phyloP scores from a whole-genome alignment of 495 filamentous ascomycete species.

The Hyaloscypha hepaticicola region DNA sequence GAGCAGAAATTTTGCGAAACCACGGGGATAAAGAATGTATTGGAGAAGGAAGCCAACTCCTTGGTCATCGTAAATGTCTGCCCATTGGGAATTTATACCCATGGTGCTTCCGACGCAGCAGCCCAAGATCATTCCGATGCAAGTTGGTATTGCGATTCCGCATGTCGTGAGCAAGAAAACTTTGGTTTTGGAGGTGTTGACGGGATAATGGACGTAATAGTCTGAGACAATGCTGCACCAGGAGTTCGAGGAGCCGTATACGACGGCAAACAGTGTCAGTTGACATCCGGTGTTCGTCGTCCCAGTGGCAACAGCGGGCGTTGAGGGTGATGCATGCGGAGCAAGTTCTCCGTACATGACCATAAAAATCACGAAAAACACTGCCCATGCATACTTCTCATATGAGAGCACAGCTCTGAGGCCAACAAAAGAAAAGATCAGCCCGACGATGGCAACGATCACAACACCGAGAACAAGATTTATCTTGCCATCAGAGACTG shows the following conservation, averaged over 20 bases:
- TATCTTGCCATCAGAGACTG: slow-evolving; percentile 47
- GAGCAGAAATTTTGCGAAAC: slow-evolving; percentile 59
- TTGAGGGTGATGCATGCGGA: slow-evolving; percentile 43
- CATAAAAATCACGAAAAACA: slow-evolving; percentile 57
- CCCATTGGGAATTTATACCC: slow-evolving; percentile 47
- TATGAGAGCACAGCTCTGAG: slow-evolving; percentile 45
- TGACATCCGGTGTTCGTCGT: slow-evolving; percentile 43
- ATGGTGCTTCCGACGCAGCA: slow-evolving; percentile 51
- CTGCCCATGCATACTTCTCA: slow-evolving; percentile 45
- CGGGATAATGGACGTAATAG: slow-evolving; percentile 61
- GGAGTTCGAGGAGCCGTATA: slow-evolving; percentile 55
- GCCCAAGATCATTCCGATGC: slow-evolving; percentile 53
- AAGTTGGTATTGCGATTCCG: slow-evolving; percentile 51
- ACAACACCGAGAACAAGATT: slow-evolving; percentile 48
- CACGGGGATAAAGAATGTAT: slow-evolving; percentile 50
- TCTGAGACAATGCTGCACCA: slow-evolving; percentile 59
- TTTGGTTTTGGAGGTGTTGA: slow-evolving; percentile 47
- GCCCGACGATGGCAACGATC: slow-evolving; percentile 43
- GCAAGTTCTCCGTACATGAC: slow-evolving; percentile 55
- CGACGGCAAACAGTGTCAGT: slow-evolving; percentile 51
- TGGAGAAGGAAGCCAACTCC: slow-evolving; percentile 58
- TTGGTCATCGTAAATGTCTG: slow-evolving; percentile 43
- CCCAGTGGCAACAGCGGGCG: slow-evolving; percentile 36
- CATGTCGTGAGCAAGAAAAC: slow-evolving; percentile 49
- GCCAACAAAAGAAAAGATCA: slow-evolving; percentile 47